Percentiles rank a stretch among this genome's conserved stretches.
Evolutionary conservation across 345 rosid species (phyloP).

Genomic region (Physaria fendleri): DNA sequence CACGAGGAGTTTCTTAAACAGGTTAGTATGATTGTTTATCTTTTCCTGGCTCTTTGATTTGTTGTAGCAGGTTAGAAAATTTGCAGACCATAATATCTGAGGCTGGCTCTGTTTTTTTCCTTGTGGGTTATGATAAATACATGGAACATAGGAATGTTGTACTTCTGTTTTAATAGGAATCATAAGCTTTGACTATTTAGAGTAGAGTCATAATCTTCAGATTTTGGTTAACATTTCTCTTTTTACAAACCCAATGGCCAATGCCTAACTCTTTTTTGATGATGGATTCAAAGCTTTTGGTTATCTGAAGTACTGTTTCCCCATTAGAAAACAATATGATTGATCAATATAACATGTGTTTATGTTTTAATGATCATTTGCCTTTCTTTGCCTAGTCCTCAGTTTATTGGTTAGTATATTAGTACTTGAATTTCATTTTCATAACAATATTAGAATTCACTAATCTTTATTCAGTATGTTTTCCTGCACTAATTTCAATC

Average conservation of each 20-base stretch:
- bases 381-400: neutral
- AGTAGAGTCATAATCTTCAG: neutral
- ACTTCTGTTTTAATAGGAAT: neutral
- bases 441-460: neutral
- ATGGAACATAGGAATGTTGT: neutral
- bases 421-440: neutral
- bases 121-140: neutral
- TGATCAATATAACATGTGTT: neutral
- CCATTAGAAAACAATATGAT: neutral
- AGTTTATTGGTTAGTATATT: neutral
- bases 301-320: neutral
- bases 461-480: neutral
- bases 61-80: neutral
- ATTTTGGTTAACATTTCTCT: neutral
- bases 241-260: neutral
- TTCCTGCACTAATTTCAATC: neutral
- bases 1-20: slow-evolving; percentile 97
- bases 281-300: neutral
- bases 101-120: neutral
- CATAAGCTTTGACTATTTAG: neutral
- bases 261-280: neutral
- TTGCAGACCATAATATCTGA: no score
- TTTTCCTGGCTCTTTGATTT: neutral
- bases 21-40: slow-evolving; percentile 31
- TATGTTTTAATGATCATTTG: neutral